Evolutionary conservation across 2,329 filamentous ascomycete genomes (phyloP).

Genomic region (Bipolaris sorokiniana): DNA sequence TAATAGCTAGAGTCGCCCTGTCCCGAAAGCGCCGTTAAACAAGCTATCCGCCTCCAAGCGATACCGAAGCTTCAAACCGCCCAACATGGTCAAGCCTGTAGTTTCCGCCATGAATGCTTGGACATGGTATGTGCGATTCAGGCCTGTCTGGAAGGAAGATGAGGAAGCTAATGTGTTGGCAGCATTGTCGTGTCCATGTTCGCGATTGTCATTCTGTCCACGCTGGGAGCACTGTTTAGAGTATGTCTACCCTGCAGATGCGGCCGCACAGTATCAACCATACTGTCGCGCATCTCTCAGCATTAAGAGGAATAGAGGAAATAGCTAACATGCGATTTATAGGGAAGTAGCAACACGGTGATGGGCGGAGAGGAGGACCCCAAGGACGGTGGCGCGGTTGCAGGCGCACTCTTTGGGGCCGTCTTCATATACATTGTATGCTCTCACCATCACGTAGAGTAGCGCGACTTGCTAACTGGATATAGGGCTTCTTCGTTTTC

Average conservation of each 20-base stretch:
- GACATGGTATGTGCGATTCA: conserved; percentile 74
- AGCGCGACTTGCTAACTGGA: conserved; percentile 6
- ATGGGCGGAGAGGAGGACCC: conserved; percentile 75
- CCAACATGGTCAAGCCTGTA: conserved; percentile 92
- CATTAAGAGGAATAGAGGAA: neutral
- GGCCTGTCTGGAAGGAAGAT: neutral
- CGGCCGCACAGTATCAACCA: neutral
- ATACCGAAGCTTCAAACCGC: conserved; percentile 20
- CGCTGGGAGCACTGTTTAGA: conserved; percentile 75
- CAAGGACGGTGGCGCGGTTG: conserved; percentile 76
- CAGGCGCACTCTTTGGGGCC: conserved; percentile 83
- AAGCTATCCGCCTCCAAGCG: conserved; percentile 20
- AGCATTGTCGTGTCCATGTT: conserved; percentile 58
- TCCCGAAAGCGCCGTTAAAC: conserved; percentile 17
- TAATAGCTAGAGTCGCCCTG: neutral
- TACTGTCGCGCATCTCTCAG: neutral
- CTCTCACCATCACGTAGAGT: conserved; percentile 29
- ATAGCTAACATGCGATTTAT: conserved; percentile 27
- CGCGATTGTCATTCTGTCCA: conserved; percentile 68
- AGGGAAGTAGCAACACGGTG: conserved; percentile 78
- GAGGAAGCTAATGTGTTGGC: conserved; percentile 48
- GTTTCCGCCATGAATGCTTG: conserved; percentile 91
- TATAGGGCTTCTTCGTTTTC: conserved; percentile 81
- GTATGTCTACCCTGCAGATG: conserved; percentile 51
- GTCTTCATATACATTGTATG: conserved; percentile 88